phyloP scores from a whole-genome alignment of 345 rosid species.

The Limnanthes douglasii region DNA sequence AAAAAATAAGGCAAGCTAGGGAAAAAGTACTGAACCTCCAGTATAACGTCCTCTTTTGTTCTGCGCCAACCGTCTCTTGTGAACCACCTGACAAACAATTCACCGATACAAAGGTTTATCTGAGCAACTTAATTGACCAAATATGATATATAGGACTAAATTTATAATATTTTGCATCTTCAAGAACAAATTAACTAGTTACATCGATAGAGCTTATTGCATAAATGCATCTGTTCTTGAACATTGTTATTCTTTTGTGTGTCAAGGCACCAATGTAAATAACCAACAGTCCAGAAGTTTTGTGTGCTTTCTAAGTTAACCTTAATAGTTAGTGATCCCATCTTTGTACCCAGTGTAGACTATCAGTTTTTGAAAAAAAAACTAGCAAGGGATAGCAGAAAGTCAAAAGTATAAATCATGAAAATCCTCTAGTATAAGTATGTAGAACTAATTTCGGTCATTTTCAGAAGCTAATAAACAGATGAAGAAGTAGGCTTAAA shows the following conservation, averaged over 20 bases:
- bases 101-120: no score
- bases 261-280: no score
- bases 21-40: constrained; percentile 33
- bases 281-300: no score
- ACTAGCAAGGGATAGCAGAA: no score
- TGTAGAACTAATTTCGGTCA: neutral
- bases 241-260: no score
- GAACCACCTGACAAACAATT: constrained; percentile 49
- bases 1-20: neutral
- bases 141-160: neutral
- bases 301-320: no score
- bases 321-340: no score
- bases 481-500: constrained; percentile 2
- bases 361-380: no score
- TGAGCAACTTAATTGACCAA: neutral
- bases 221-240: no score
- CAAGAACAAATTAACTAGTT: neutral
- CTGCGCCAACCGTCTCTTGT: constrained; percentile 81
- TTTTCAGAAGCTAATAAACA: neutral
- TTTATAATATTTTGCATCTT: neutral
- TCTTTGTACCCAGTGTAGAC: no score
- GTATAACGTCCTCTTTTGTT: constrained; percentile 66
- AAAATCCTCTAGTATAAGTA: neutral
- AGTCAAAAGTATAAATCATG: neutral
- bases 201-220: neutral